These are phyloP conservation scores for Purpureocillium takamizusanense DNA, from an alignment of 2,329 filamentous ascomycete genomes.

Conservation along the genomic window DNA sequence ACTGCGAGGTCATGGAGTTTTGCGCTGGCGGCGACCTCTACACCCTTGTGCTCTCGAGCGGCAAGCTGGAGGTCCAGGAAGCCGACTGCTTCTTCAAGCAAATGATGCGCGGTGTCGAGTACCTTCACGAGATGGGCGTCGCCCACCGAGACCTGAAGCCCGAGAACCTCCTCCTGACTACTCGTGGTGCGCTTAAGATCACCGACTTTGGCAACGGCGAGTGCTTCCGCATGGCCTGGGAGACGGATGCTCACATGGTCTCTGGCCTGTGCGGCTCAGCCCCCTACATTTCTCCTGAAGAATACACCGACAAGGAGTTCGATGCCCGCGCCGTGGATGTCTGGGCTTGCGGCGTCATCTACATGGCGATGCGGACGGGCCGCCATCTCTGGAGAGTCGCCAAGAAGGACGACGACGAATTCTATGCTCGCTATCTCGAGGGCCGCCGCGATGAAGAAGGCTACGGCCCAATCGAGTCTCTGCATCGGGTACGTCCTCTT, in stretches of 20 bases:
- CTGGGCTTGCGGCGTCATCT: conserved; percentile 97
- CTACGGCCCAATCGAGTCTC: conserved; percentile 89
- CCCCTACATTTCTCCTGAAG: conserved; percentile 94
- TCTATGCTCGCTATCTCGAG: conserved; percentile 89
- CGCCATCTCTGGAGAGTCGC: conserved; percentile 95
- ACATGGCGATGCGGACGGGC: conserved; percentile 98
- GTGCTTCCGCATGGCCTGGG: conserved; percentile 99
- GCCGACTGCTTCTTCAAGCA: conserved; percentile 99
- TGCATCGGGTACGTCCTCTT: conserved; percentile 72
- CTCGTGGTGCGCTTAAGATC: conserved; percentile 88
- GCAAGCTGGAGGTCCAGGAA: conserved; percentile 84
- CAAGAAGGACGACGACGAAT: conserved; percentile 94
- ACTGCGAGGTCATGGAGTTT: conserved; percentile 99
- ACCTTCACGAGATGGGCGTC: conserved; percentile 99
- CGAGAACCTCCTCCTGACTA: conserved; percentile 90
- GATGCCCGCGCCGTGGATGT: conserved; percentile 96
- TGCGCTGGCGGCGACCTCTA: conserved; percentile 95
- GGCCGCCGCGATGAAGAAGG: conserved; percentile 90
- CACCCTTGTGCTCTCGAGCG: conserved; percentile 81
- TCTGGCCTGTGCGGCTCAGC: conserved; percentile 93
- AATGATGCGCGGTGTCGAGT: conserved; percentile 97
- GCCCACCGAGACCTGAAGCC: conserved; percentile 95
- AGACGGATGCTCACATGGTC: conserved; percentile 96
- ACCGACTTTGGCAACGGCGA: conserved; percentile 98
- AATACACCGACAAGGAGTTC: conserved; percentile 92